Evolutionary conservation across 2,329 filamentous ascomycete genomes (phyloP), one percentile per base, ranked within the genome.

Genomic region (Emergomyces pasteurianus): DNA sequence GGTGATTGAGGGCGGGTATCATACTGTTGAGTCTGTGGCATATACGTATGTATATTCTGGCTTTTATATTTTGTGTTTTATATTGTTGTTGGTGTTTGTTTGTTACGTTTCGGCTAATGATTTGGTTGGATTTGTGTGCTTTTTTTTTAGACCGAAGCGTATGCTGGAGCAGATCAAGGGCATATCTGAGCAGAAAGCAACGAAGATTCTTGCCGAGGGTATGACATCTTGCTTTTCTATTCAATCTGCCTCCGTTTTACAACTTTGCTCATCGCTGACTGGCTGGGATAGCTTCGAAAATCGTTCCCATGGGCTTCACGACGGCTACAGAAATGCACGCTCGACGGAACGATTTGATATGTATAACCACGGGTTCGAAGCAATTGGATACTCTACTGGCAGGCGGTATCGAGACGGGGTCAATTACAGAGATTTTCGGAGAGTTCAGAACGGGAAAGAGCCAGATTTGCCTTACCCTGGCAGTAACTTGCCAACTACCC

Each of bases 311-410:
- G 92, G 94, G 94, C 49, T 99, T 99, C 73, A 99, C 95, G 1
- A 99, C 94, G 0, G 94, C 94, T 3, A 99, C 94, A 0, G 95
- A 99, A 76, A 99, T 99, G 92, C 95, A 99, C 72, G 90, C 92
- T 68, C 87, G 94, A 65, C 86, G 95, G 74, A 96, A 91, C 74
- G 94, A 97, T 75, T 83, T 99, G 62, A 99, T 99, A 67, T 96
- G 92, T 16, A 96, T 99, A 66, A 96, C 94, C 3, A 99, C 94
- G 2, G 94, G 95, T 62, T 97, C 94, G 9, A 99, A 99, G 77
- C 92, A 96, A 71, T 83, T 99, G 10, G 94, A 99, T 72, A 97
- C 94, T 16, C 80, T 99, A 26, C 83, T 99, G 18, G 94, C 92
- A 36, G 94, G 94, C 68, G 94, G 94, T 62, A 84, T 99, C 58